Evolutionary conservation across 73 alveolate species (phyloP).

Genomic region (Paramecium tetraurelia): DNA sequence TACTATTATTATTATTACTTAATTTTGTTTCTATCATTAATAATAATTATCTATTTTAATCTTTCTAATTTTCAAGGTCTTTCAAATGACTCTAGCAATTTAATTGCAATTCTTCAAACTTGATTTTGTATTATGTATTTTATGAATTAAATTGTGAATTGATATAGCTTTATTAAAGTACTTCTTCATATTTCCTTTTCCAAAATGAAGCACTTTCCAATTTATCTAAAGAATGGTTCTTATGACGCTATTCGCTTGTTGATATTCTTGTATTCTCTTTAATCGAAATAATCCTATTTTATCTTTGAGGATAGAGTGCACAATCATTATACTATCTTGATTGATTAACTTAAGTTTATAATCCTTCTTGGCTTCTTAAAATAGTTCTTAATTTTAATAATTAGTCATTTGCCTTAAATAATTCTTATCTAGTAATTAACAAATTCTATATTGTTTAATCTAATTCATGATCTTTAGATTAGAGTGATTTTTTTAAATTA

Average conservation of each 20-base stretch:
- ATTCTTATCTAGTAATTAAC: background rate
- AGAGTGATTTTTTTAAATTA: background rate
- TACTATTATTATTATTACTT: background rate
- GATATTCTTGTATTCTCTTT: background rate
- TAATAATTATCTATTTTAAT: background rate
- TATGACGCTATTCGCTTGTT: background rate
- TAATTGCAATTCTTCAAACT: background rate
- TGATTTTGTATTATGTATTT: background rate
- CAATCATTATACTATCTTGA: background rate
- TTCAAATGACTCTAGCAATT: background rate
- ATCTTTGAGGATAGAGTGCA: background rate
- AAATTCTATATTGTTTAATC: background rate
- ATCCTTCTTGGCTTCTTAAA: background rate
- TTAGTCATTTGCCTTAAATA: background rate
- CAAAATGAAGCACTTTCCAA: background rate
- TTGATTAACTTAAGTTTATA: background rate
- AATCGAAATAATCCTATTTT: background rate
- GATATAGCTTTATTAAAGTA: background rate
- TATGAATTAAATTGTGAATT: background rate
- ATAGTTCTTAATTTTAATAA: background rate
- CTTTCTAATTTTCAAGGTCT: background rate
- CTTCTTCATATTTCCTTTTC: background rate
- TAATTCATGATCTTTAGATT: background rate
- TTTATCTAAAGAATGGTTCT: background rate
- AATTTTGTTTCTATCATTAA: background rate